Base-by-base conservation (phyloP, 306 rosid genomes). In the Calophaca sinica region DNA sequence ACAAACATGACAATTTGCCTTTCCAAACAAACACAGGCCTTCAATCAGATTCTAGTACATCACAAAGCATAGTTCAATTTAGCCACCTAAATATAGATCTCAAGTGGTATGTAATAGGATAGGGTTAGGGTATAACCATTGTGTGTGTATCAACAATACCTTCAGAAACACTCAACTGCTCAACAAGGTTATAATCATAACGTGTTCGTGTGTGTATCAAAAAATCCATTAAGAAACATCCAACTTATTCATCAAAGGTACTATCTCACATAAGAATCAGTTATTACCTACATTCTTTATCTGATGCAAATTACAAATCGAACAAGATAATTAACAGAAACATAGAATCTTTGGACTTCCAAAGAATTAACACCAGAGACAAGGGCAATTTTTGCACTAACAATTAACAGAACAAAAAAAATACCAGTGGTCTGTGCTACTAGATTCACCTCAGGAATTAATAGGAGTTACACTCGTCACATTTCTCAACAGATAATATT, bases 31-130 rank as follows among this genome's bases (percentile, higher is more conserved):
- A 35, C 4, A 35, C 8, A 5, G 7, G 28, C 45, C 46, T 33
- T 12, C 13, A 11, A 7, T 11, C n/a, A 26, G 45, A 45, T 53
- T 20, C 13, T 39, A 52, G 63, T 15, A 39, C 53, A 26, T 20
- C 20, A 52, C 10, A 52, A 3, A 84, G 87, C 0, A 55, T 31
- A 20, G 49, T 0, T 63, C 14, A 12, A 3, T 45, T 66, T n/a
- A 66, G 26, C 55, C 55, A 46, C 71, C 9, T 45, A 3, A 8
- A 41, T 20, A 44, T 15, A 9, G 62, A 41, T 20, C 71, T 44
- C 6, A 65, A 5, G 28, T 13, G 44, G 42, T 15, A 49, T 31
- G 59, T 5, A 44, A 45, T 31, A 4, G 3, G 20, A 32, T 28
- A 33, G 1, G 54, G 54, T 29, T 64, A 0, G 12, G 31, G 45